Percentiles rank a stretch among this genome's conserved stretches.
These are phyloP conservation scores for Cicer bijugum DNA, from an alignment of 306 rosid species.

Conservation along the genomic window DNA sequence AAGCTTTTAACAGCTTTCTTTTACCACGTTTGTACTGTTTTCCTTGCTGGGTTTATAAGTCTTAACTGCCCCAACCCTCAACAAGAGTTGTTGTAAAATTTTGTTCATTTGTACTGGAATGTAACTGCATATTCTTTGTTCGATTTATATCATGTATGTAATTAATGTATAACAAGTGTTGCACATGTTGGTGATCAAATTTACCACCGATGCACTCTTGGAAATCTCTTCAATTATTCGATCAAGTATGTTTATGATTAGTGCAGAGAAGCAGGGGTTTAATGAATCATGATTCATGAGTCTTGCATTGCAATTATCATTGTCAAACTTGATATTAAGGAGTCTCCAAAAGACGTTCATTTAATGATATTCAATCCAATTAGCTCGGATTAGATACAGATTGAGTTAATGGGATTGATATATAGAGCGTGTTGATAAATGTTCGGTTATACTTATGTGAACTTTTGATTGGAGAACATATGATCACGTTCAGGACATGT, in stretches of 20 bases:
- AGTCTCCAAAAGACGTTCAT: background rate
- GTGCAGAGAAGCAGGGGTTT: background rate
- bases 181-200: conserved; percentile 36
- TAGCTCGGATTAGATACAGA: too few species aligned
- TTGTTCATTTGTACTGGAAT: conserved; percentile 46
- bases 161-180: conserved; percentile 48
- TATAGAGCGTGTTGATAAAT: too few species aligned
- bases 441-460: too few species aligned
- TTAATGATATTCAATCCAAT: too few species aligned
- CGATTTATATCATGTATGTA: conserved; percentile 49
- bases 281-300: background rate
- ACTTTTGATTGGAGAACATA: too few species aligned
- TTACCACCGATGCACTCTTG: background rate
- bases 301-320: too few species aligned
- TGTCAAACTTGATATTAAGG: background rate
- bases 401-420: too few species aligned
- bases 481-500: too few species aligned
- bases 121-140: conserved; percentile 46
- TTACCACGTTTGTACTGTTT: conserved; percentile 26
- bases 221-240: background rate
- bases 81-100: conserved; percentile 53
- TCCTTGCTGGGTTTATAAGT: conserved; percentile 33
- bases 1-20: conserved; percentile 32
- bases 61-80: conserved; percentile 41
- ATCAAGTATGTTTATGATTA: background rate